These are phyloP conservation scores for Teunomyces kruisii DNA, from an alignment of 805 yeast species.

Conservation along the genomic window DNA sequence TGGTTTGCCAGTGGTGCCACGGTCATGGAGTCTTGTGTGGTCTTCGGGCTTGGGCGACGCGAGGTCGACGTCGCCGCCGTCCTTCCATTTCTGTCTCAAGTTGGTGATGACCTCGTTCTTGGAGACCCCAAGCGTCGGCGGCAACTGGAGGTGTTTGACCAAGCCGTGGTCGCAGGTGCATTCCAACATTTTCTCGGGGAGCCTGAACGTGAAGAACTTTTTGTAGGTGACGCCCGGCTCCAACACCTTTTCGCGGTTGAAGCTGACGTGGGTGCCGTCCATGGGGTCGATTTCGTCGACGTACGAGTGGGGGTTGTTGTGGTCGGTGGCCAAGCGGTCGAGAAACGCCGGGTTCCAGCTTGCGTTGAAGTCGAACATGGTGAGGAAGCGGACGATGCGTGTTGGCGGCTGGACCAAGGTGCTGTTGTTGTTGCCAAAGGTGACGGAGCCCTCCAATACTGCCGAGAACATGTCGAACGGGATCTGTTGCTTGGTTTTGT, in stretches of 20 bases:
- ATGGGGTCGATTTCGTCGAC: slow-evolving; percentile 27
- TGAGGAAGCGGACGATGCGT: slow-evolving; percentile 27
- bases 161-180: slow-evolving; percentile 35
- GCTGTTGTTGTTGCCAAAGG: slow-evolving; percentile 22
- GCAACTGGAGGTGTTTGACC: slow-evolving; percentile 37
- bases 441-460: slow-evolving; percentile 35
- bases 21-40: slow-evolving; percentile 3
- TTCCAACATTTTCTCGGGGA: slow-evolving; percentile 39
- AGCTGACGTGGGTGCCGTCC: slow-evolving; percentile 28
- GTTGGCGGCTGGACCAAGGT: slow-evolving; percentile 16
- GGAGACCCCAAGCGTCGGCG: slow-evolving; percentile 37
- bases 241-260: slow-evolving; percentile 25
- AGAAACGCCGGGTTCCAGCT: slow-evolving; percentile 38
- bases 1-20: slow-evolving; percentile 2
- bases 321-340: slow-evolving; percentile 31
- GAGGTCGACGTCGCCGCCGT: slow-evolving; percentile 6
- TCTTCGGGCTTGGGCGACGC: slow-evolving; percentile 9
- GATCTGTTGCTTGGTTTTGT: slow-evolving; percentile 24
- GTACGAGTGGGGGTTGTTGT: slow-evolving; percentile 28
- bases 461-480: slow-evolving; percentile 43
- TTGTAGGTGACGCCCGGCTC: slow-evolving; percentile 35
- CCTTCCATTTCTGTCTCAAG: slow-evolving; percentile 25
- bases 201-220: slow-evolving; percentile 39
- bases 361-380: slow-evolving; percentile 44
- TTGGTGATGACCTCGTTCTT: slow-evolving; percentile 26